Evolutionary conservation across 2,329 filamentous ascomycete genomes (phyloP), one percentile per base, ranked within the genome.

Genomic region (Fusarium protoensiforme): DNA sequence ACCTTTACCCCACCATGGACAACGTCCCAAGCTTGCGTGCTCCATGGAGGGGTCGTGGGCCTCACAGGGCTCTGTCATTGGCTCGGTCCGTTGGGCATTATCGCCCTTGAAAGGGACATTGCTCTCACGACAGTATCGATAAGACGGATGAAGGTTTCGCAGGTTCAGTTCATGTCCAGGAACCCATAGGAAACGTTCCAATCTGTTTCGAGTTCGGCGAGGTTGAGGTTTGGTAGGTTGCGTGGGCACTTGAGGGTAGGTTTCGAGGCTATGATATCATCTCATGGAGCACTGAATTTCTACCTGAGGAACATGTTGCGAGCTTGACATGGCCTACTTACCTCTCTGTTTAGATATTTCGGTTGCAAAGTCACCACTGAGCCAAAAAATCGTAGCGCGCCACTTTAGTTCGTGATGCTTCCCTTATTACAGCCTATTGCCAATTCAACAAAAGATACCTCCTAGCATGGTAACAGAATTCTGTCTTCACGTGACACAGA

Each of bases 1-100:
- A 62, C 64, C 60, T 53, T 75, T 71, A 78, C 77, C 78, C 78
- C 78, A 72, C 78, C 77, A 70, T 73, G n/a, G 18, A 46, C 24
- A 35, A 69, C 54, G 64, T 68, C 64, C 65, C 53, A 67, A 69
- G 61, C 61, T 76, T 75, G 65, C 67, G 69, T 75, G 73, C 73
- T 75, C 63, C 57, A 72, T 71, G 66, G 76, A 78, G 76, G 76
- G 76, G 76, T 76, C 75, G 75, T 77, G 76, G 72, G 67, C 68
- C 66, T 53, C 39, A 54, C 53, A 27, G 41, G 61, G 67, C 53
- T 61, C 63, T 65, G 9, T 51, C 46, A 78, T 78, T 78, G 76
- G 76, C 38, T 67, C 24, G 29, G 20, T 11, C 38, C 57, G 24
- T 51, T 58, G 48, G 60, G 56, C 54, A 53, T 38, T 64, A 38